Percentiles rank a stretch among this genome's conserved stretches.
phyloP scores from a whole-genome alignment of 179 eudicot species.

The Silene noctiflora region DNA sequence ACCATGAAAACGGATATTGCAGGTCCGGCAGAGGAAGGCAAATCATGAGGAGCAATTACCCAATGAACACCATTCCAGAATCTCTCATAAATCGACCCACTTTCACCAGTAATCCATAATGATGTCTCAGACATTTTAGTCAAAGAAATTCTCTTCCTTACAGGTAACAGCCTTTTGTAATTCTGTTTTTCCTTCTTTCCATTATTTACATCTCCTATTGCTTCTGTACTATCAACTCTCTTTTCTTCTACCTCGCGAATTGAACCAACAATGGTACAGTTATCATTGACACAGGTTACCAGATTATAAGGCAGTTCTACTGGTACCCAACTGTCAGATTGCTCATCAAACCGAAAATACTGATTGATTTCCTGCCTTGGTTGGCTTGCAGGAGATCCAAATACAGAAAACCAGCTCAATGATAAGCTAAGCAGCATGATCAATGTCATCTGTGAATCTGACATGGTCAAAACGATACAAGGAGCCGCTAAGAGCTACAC shows the following conservation, averaged over 20 bases:
- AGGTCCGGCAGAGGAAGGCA: constrained; percentile 49
- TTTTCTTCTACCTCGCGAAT: constrained; percentile 28
- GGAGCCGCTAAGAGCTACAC: background rate
- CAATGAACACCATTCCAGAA: constrained; percentile 92
- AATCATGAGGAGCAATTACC: constrained; percentile 92
- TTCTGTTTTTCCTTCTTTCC: constrained; percentile 17
- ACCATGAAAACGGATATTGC: constrained; percentile 64
- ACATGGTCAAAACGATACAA: constrained; percentile 23
- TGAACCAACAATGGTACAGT: constrained; percentile 59
- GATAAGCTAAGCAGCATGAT: constrained; percentile 27
- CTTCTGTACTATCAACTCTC: constrained; percentile 8
- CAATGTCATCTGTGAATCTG: constrained; percentile 15
- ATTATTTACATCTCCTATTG: constrained; percentile 12
- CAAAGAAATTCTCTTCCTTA: constrained; percentile 61
- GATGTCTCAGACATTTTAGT: constrained; percentile 72
- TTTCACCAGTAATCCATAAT: constrained; percentile 70
- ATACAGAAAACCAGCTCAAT: constrained; percentile 19
- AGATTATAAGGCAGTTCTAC: constrained; percentile 67
- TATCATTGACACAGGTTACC: constrained; percentile 53
- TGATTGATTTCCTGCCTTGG: constrained; percentile 40
- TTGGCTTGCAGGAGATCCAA: constrained; percentile 32
- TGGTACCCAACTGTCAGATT: constrained; percentile 68
- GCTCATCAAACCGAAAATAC: constrained; percentile 56
- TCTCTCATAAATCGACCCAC: constrained; percentile 83
- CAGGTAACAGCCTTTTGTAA: constrained; percentile 36